Conservation (phyloP, 495 filamentous ascomycete genomes). For the Penicillium salamii region DNA sequence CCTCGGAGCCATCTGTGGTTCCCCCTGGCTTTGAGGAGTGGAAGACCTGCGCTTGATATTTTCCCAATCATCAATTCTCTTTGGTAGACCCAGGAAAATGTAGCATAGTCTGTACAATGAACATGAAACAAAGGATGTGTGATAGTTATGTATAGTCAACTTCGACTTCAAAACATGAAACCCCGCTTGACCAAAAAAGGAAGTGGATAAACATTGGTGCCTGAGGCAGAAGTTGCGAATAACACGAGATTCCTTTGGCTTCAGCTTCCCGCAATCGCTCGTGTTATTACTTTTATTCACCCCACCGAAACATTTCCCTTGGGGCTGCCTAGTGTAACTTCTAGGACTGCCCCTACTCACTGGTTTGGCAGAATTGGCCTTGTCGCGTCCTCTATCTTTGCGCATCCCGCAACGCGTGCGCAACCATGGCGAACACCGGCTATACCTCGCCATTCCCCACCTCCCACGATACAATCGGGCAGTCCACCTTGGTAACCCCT, state of each 20-base stretch:
- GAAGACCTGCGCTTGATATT: conserved; percentile 14
- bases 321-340: neutral
- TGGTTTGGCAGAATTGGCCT: neutral
- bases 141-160: too few relatives aligned
- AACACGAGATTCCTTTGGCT: conserved; percentile 9
- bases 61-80: too few relatives aligned
- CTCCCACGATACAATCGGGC: conserved; percentile 45
- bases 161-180: neutral
- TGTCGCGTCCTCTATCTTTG: conserved; percentile 2
- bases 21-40: conserved; percentile 26
- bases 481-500: conserved; percentile 42
- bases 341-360: neutral
- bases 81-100: neutral
- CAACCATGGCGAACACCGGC: conserved; percentile 34
- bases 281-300: conserved; percentile 17
- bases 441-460: conserved; percentile 41
- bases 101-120: neutral
- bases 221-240: conserved; percentile 13
- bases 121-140: neutral
- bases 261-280: conserved; percentile 7
- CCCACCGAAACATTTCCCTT: neutral
- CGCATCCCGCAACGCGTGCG: conserved; percentile 20
- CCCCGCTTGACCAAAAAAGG: conserved; percentile 21
- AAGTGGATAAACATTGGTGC: conserved; percentile 25
- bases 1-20: conserved; percentile 18